phyloP scores from a whole-genome alignment of 2,329 filamentous ascomycete species.

The Aureobasidium sp. region DNA sequence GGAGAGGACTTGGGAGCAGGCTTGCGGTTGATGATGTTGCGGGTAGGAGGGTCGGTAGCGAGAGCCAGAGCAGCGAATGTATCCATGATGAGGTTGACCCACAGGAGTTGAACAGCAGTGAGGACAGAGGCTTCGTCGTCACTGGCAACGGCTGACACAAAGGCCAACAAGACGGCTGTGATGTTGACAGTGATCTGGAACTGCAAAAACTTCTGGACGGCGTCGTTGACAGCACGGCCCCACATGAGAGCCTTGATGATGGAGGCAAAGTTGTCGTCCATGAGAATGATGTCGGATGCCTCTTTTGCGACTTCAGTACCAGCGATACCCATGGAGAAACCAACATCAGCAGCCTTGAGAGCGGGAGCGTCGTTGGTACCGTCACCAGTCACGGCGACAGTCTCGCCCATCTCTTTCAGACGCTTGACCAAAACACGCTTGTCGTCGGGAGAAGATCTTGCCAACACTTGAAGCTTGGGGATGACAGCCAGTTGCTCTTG shows the following conservation, averaged over 20 bases:
- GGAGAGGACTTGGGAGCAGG: constrained; percentile 65
- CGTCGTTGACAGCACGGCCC: constrained; percentile 50
- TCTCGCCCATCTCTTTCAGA: constrained; percentile 56
- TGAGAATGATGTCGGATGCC: constrained; percentile 52
- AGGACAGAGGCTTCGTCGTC: constrained; percentile 62
- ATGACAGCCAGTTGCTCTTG: constrained; percentile 45
- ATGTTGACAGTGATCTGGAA: constrained; percentile 84
- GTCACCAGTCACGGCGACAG: constrained; percentile 58
- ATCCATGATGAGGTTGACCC: constrained; percentile 98
- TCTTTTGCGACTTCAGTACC: constrained; percentile 58
- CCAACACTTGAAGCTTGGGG: constrained; percentile 57
- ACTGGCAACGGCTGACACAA: constrained; percentile 74
- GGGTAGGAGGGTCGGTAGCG: constrained; percentile 81
- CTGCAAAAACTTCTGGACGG: constrained; percentile 49
- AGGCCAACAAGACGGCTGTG: constrained; percentile 78
- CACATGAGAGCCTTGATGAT: constrained; percentile 55
- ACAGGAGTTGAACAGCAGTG: constrained; percentile 82
- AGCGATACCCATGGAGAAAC: constrained; percentile 59
- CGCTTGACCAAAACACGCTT: constrained; percentile 57
- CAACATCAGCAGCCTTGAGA: constrained; percentile 57
- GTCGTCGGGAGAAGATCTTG: constrained; percentile 60
- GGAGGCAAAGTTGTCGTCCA: constrained; percentile 55
- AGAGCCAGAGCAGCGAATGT: constrained; percentile 84
- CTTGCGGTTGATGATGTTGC: constrained; percentile 70
- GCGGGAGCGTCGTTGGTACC: constrained; percentile 60